Base-by-base conservation (phyloP, 1,284 basidiomycete genomes). In the Ustilago crameri region DNA sequence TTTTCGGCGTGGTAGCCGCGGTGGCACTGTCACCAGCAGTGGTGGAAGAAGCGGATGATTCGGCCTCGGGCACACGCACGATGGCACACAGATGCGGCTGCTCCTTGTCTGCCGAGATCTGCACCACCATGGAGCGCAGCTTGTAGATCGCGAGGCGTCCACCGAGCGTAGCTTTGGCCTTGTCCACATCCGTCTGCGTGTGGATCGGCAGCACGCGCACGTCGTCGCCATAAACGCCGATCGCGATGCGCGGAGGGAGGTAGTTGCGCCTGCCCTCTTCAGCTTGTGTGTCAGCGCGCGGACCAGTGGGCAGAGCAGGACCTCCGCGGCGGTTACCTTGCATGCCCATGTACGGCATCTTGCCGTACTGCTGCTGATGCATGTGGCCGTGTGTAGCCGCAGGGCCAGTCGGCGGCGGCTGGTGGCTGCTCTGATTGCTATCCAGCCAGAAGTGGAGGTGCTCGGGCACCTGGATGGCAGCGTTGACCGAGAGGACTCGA, bases 21-120 rank as follows among this genome's bases (percentile, higher is more conserved):
- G 38, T 51, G 10, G n/a, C 47, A 9, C 24, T 26, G 14, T 82
- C 81, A 1, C 61, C 84, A 9, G 74, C 75, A 30, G 30, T 30
- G 30, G 30, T 30, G 2, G 22, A 9, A 9, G 76, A 76, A 3
- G 83, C 72, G 15, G 44, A 46, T 3, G 44, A 30, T 24, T 74
- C 71, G 48, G 66, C 71, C 2, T 88, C 88, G 49, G 91, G 90
- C 9, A 93, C 91, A 90, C 91, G 93, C 40, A 94, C 88, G 51
- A 96, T 88, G 0, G 93, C 91, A n/a, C 95, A 91, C 20, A 98
- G 87, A 84, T 98, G 95, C 0, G 92, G 90, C 27, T 88, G 87
- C 44, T 89, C 89, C 45, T 90, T 89, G 60, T 91, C 91, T 5
- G 89, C 86, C 57, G 90, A 88, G 7, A 98, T 89, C 82, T 96